Evolutionary conservation across 2,329 filamentous ascomycete genomes (phyloP).

Genomic region (Scedosporium dehoogii): DNA sequence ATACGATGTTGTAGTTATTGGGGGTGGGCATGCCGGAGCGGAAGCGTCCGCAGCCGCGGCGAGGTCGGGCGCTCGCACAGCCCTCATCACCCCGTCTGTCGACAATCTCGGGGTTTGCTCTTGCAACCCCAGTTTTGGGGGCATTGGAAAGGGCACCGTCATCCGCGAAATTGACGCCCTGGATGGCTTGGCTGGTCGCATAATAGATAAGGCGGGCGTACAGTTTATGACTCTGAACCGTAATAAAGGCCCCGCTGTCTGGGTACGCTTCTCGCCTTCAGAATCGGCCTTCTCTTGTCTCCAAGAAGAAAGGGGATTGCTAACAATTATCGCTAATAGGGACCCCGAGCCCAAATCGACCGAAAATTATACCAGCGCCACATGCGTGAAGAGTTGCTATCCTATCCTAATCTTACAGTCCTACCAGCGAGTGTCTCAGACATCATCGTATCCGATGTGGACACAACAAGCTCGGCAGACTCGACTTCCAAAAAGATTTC

Average conservation of each 20-base stretch:
- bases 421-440: slow-evolving; percentile 85
- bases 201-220: slow-evolving; percentile 90
- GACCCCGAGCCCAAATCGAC: slow-evolving; percentile 92
- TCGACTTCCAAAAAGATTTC: slow-evolving; percentile 43
- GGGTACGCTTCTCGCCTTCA: slow-evolving; percentile 37
- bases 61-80: slow-evolving; percentile 77
- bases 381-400: slow-evolving; percentile 77
- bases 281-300: background rate
- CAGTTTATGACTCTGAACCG: slow-evolving; percentile 86
- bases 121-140: slow-evolving; percentile 93
- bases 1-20: slow-evolving; percentile 82
- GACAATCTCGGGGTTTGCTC: slow-evolving; percentile 91
- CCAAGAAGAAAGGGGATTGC: background rate
- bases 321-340: slow-evolving; percentile 28
- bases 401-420: slow-evolving; percentile 70
- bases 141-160: slow-evolving; percentile 98
- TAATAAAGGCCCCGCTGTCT: slow-evolving; percentile 88
- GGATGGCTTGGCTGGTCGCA: slow-evolving; percentile 76
- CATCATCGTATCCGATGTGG: slow-evolving; percentile 47
- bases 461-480: slow-evolving; percentile 46
- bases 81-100: slow-evolving; percentile 76
- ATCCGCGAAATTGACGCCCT: slow-evolving; percentile 90
- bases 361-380: slow-evolving; percentile 77
- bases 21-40: slow-evolving; percentile 88
- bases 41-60: slow-evolving; percentile 91